Percentiles rank a stretch among this genome's conserved stretches.
Conservation (phyloP, 805 yeast genomes). For the Scheffersomyces lignosus region DNA sequence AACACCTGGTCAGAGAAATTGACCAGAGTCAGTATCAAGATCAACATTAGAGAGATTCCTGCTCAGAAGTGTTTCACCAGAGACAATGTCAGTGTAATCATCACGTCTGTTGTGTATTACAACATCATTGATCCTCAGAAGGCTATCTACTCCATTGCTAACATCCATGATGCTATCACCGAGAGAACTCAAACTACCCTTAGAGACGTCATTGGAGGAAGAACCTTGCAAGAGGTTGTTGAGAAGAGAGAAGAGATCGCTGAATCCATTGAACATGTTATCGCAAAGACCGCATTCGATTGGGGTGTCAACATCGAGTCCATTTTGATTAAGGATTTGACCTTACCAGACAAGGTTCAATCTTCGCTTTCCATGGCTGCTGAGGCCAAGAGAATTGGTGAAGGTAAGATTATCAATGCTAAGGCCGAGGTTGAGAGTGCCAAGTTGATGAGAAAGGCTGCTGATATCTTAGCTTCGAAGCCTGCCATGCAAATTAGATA, state of each 20-base stretch:
- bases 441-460: conserved; percentile 75
- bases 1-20: conserved; percentile 65
- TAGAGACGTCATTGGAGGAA: conserved; percentile 68
- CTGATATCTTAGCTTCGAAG: conserved; percentile 70
- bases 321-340: conserved; percentile 65
- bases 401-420: conserved; percentile 71
- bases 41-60: conserved; percentile 63
- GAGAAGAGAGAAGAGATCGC: conserved; percentile 75
- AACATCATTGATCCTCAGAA: conserved; percentile 67
- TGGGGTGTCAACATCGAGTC: conserved; percentile 76
- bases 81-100: conserved; percentile 62
- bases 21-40: conserved; percentile 50
- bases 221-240: conserved; percentile 67
- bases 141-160: conserved; percentile 57
- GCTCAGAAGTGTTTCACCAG: conserved; percentile 70
- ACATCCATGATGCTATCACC: conserved; percentile 54
- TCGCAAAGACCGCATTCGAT: conserved; percentile 57
- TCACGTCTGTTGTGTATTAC: conserved; percentile 67
- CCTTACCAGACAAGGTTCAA: conserved; percentile 54
- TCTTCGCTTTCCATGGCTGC: conserved; percentile 70
- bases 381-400: conserved; percentile 74
- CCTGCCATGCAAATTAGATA: conserved; percentile 80
- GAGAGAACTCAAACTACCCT: conserved; percentile 74
- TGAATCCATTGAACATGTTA: conserved; percentile 58
- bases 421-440: conserved; percentile 76